Percentiles rank a stretch among this genome's conserved stretches.
Conservation (phyloP, 2,329 filamentous ascomycete species). For the Monilinia polystroma region DNA sequence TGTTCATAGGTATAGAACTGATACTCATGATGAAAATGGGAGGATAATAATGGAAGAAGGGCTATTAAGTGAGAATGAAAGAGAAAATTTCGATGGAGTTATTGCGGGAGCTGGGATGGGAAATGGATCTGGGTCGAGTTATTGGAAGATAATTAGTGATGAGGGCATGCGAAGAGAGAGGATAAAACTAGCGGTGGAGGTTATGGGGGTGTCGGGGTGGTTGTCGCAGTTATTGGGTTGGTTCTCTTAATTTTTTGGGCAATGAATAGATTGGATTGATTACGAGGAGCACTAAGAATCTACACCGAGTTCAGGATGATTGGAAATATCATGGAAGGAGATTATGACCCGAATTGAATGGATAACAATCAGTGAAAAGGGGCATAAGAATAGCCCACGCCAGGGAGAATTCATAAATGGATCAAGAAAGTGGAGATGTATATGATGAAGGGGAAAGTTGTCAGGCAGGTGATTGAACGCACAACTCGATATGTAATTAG, state of each 20-base stretch:
- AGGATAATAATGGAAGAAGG: slow-evolving; percentile 17
- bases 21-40: slow-evolving; percentile 1
- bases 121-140: background rate
- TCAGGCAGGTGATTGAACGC: background rate
- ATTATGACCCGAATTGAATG: background rate
- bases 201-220: slow-evolving; percentile 10
- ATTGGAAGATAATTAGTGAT: slow-evolving; percentile 6
- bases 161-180: background rate
- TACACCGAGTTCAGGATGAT: background rate
- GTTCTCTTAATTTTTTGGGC: background rate
- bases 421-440: background rate
- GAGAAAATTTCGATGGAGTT: slow-evolving; percentile 7
- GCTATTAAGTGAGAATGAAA: slow-evolving; percentile 14
- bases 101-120: background rate
- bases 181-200: background rate
- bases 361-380: background rate
- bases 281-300: background rate
- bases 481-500: background rate
- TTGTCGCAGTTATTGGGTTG: slow-evolving; percentile 10
- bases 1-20: background rate
- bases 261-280: background rate
- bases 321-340: background rate
- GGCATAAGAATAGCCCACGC: too few relatives aligned
- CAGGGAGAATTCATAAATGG: background rate
- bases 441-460: background rate